A percentile compares a stretch with the other conserved stretches of the same genome.
phyloP scores from a whole-genome alignment of 768 basidiomycete genomes.

The Strobilomyces confusus region DNA sequence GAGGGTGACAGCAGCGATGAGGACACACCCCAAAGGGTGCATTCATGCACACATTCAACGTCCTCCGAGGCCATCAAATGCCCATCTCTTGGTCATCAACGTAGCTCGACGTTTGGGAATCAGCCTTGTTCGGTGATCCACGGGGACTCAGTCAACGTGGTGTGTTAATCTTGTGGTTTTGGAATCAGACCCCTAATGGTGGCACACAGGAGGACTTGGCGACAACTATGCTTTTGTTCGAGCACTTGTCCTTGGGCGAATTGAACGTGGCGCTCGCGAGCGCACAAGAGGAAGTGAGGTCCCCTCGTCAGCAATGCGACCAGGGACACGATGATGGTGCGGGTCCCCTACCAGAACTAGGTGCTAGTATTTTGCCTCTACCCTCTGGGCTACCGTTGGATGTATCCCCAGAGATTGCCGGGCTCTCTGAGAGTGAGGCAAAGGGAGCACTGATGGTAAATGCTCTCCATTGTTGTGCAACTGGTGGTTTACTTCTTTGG shows the following conservation, averaged over 20 bases:
- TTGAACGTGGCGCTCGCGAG: constrained; percentile 22
- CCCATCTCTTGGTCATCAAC: constrained; percentile 10
- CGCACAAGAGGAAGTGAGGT: constrained; percentile 23
- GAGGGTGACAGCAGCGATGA: constrained; percentile 21
- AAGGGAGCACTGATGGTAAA: constrained; percentile 22
- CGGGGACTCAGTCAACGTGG: constrained; percentile 8
- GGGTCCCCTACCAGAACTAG: neutral
- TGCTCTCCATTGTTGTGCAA: neutral
- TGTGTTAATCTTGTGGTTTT: constrained; percentile 1
- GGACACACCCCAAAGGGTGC: constrained; percentile 1
- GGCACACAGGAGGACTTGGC: constrained; percentile 7
- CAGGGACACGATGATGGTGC: neutral
- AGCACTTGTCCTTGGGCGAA: constrained; percentile 23
- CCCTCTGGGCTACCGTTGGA: neutral
- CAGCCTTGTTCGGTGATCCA: constrained; percentile 12
- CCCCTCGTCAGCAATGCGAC: constrained; percentile 26
- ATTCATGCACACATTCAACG: constrained; percentile 10
- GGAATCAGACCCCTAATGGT: constrained; percentile 1
- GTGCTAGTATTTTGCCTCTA: neutral
- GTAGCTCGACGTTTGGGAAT: constrained; percentile 24
- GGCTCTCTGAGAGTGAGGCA: constrained; percentile 22
- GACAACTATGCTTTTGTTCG: neutral
- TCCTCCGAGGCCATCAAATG: constrained; percentile 13
- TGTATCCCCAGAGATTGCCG: constrained; percentile 12
- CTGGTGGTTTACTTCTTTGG: neutral